Evolutionary conservation across 768 basidiomycete genomes (phyloP).

Genomic region (Fibroporia radiculosa): DNA sequence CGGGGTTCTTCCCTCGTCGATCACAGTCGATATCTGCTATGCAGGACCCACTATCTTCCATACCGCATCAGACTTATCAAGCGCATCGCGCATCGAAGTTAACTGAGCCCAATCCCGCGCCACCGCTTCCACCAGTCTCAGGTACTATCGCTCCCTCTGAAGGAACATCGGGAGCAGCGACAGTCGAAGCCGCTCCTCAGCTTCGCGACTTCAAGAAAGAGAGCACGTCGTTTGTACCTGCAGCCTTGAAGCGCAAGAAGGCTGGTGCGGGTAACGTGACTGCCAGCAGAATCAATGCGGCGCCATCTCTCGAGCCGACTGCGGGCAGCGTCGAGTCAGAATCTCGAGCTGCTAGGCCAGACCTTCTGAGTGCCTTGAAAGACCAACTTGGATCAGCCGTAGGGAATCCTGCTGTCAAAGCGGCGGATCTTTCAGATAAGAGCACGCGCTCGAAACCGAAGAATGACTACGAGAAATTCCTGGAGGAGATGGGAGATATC

Average conservation of each 20-base stretch:
- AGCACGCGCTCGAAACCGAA: constrained; percentile 33
- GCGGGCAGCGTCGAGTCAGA: constrained; percentile 23
- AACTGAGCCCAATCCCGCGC: constrained; percentile 17
- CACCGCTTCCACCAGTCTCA: constrained; percentile 17
- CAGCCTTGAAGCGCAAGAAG: constrained; percentile 73
- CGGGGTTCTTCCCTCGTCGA: constrained; percentile 58
- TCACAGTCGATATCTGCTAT: constrained; percentile 42
- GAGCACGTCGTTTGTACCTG: constrained; percentile 85
- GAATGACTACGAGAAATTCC: constrained; percentile 70
- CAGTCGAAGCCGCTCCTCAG: constrained; percentile 77
- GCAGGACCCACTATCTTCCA: constrained; percentile 71
- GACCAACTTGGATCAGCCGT: constrained; percentile 47
- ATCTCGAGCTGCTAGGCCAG: constrained; percentile 43
- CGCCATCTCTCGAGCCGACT: constrained; percentile 41
- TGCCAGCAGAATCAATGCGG: constrained; percentile 49
- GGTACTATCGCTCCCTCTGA: constrained; percentile 16
- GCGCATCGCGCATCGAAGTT: constrained; percentile 48
- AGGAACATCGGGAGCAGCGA: constrained; percentile 42
- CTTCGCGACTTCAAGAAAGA: constrained; percentile 94
- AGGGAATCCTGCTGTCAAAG: constrained; percentile 12
- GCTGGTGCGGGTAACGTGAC: constrained; percentile 25
- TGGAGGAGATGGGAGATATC: constrained; percentile 70
- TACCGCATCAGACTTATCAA: constrained; percentile 75
- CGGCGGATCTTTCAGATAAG: constrained; percentile 17
- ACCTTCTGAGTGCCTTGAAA: constrained; percentile 56